phyloP scores from a whole-genome alignment of 768 basidiomycete genomes.

The Boletus reticuloceps region DNA sequence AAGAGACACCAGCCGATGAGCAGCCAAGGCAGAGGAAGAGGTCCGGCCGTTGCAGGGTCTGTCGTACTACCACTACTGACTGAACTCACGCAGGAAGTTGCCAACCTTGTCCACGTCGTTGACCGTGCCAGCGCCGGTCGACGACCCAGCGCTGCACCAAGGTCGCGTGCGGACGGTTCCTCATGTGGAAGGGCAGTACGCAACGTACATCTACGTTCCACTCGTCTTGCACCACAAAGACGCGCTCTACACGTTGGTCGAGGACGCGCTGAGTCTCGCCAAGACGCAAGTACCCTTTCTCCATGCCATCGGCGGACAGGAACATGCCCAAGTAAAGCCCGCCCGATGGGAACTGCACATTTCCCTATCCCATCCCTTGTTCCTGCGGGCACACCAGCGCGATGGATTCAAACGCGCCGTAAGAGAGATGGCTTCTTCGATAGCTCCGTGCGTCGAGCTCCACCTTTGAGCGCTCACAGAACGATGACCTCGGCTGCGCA shows the following conservation, averaged over 20 bases:
- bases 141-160: constrained; percentile 80
- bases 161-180: constrained; percentile 74
- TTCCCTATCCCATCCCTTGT: constrained; percentile 81
- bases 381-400: constrained; percentile 74
- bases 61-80: neutral
- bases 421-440: constrained; percentile 45
- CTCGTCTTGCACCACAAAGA: constrained; percentile 45
- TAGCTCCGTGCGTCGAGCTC: constrained; percentile 40
- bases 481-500: constrained; percentile 7
- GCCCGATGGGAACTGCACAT: constrained; percentile 62
- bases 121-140: constrained; percentile 47
- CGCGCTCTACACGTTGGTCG: constrained; percentile 44
- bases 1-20: neutral
- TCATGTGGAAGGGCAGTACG: constrained; percentile 86
- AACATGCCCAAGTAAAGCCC: neutral
- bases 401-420: constrained; percentile 68
- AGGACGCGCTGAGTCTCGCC: constrained; percentile 44
- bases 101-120: constrained; percentile 56
- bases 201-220: constrained; percentile 74
- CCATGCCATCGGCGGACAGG: constrained; percentile 39
- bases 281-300: constrained; percentile 45
- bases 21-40: constrained; percentile 39
- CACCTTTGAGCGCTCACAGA: constrained; percentile 1
- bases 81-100: constrained; percentile 47
- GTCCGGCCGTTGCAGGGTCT: constrained; percentile 21